Conservation (phyloP, 306 rosid genomes). For the Castanea crenata region DNA sequence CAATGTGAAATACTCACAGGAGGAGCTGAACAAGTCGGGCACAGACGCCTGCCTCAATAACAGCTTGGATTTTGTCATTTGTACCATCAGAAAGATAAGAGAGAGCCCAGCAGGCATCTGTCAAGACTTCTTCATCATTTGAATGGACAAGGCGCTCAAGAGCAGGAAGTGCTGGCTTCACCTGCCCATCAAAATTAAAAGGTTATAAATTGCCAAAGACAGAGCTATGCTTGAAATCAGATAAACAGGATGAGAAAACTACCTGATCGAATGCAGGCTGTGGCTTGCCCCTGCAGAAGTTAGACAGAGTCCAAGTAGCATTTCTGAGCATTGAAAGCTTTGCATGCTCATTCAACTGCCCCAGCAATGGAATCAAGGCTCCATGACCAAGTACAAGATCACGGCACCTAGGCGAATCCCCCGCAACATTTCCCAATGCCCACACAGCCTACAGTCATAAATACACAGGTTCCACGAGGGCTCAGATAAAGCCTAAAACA, state of each 20-base stretch:
- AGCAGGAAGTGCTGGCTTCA: slow-evolving; percentile 88
- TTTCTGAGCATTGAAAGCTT: slow-evolving; percentile 93
- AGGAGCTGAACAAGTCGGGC: slow-evolving; percentile 77
- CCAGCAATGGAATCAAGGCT: slow-evolving; percentile 67
- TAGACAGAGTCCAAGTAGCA: slow-evolving; percentile 93
- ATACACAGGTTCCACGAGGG: neutral
- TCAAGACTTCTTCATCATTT: slow-evolving; percentile 88
- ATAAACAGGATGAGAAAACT: slow-evolving; percentile 8
- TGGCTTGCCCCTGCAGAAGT: slow-evolving; percentile 95
- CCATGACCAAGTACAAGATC: slow-evolving; percentile 87
- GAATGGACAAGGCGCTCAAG: slow-evolving; percentile 83
- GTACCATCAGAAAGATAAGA: slow-evolving; percentile 92
- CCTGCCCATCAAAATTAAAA: slow-evolving; percentile 43
- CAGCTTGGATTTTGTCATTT: slow-evolving; percentile 93
- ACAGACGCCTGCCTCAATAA: slow-evolving; percentile 85
- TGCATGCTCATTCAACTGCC: slow-evolving; percentile 88
- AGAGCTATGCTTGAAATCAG: neutral
- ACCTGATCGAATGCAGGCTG: slow-evolving; percentile 91
- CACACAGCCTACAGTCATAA: slow-evolving; percentile 70
- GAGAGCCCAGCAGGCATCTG: slow-evolving; percentile 94
- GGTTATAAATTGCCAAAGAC: neutral
- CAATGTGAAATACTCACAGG: slow-evolving; percentile 45
- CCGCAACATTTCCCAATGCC: slow-evolving; percentile 97
- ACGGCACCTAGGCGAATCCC: slow-evolving; percentile 93
- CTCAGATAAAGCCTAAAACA: neutral